A percentile compares a stretch with the other conserved stretches of the same genome.
Evolutionary conservation across 2,329 filamentous ascomycete species (phyloP).

Genomic region (Pestalotiopsis sp.): DNA sequence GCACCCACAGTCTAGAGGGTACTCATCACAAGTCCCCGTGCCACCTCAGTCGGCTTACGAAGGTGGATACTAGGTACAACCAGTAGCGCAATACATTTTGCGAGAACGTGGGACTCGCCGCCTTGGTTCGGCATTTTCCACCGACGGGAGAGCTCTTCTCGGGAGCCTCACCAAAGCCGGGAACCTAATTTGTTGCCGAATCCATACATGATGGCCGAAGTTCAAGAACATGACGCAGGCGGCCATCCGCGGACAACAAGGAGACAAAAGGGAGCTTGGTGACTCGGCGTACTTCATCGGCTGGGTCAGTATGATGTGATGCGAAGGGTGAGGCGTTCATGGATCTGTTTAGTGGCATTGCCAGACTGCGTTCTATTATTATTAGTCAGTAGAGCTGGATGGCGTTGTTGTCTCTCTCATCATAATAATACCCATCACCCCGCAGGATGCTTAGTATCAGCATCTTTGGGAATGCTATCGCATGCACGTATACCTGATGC

Average conservation of each 20-base stretch:
- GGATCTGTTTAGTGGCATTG: not conserved
- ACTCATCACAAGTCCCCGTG: constrained; percentile 5
- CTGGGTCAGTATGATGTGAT: not conserved
- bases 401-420: not conserved
- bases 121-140: not conserved
- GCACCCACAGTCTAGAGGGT: constrained; percentile 38
- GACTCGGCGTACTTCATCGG: not conserved
- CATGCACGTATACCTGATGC: not conserved
- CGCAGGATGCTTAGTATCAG: not conserved
- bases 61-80: constrained; percentile 4
- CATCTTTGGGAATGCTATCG: not conserved
- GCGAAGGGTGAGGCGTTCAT: not conserved
- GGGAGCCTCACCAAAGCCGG: not conserved
- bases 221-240: not conserved
- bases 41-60: constrained; percentile 6
- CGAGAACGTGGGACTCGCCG: not conserved
- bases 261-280: not conserved
- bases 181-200: not conserved
- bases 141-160: not conserved
- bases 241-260: not conserved
- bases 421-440: not conserved
- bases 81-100: not conserved
- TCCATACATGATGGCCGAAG: not conserved
- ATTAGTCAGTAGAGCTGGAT: not conserved
- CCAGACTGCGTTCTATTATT: not conserved